These are phyloP conservation scores for Glycine latifolia DNA, from an alignment of 306 rosid genomes.

Conservation along the genomic window DNA sequence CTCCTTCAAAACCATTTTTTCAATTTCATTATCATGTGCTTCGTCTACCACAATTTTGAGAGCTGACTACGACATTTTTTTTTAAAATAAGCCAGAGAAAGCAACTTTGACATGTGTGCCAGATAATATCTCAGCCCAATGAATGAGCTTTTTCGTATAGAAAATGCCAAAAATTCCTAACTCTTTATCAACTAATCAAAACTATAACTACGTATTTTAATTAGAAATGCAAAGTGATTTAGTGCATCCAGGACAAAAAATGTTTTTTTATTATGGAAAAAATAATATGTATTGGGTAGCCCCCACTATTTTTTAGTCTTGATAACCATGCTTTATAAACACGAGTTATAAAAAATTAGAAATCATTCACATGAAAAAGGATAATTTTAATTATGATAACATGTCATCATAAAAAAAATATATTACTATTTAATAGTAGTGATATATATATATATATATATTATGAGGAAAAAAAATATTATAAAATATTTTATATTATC, in stretches of 20 bases:
- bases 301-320: constrained; percentile 1
- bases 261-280: background rate
- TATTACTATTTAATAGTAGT: background rate
- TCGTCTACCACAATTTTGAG: background rate
- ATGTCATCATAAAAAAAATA: background rate
- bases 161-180: background rate
- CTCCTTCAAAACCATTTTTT: background rate
- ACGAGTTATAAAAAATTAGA: background rate
- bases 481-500: too few species aligned
- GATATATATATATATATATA: too few species aligned
- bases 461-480: too few species aligned
- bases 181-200: constrained; percentile 28
- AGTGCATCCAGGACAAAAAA: constrained; percentile 12
- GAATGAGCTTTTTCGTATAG: background rate
- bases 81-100: background rate
- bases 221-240: constrained; percentile 6
- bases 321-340: background rate
- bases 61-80: background rate
- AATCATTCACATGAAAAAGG: background rate
- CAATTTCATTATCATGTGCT: too few species aligned
- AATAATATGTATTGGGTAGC: background rate
- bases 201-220: background rate
- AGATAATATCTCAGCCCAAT: background rate
- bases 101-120: constrained; percentile 36
- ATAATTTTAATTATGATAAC: background rate